Evolutionary conservation across 257 asterid genomes (phyloP).

Genomic region (Linderniella brevidens): DNA sequence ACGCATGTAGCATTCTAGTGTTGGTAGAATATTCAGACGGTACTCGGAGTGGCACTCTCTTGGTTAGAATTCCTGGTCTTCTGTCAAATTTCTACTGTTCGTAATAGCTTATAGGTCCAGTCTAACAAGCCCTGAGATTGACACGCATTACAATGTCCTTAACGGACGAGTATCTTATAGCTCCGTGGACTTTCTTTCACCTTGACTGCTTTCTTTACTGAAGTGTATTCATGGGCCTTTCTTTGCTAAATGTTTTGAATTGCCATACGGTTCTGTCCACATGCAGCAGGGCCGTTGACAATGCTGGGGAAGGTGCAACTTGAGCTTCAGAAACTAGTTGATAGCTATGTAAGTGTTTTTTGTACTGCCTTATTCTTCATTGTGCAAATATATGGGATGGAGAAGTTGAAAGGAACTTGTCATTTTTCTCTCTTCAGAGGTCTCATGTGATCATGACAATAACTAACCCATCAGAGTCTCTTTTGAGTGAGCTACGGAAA

Average conservation of each 20-base stretch:
- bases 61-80: too few relatives aligned
- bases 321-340: conserved; percentile 81
- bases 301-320: conserved; percentile 69
- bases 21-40: too few relatives aligned
- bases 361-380: conserved; percentile 8
- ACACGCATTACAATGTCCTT: too few relatives aligned
- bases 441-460: conserved; percentile 65
- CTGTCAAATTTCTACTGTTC: too few relatives aligned
- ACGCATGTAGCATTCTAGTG: too few relatives aligned
- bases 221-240: conserved; percentile 6
- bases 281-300: conserved; percentile 61
- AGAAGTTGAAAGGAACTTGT: too few relatives aligned
- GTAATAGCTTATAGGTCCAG: too few relatives aligned
- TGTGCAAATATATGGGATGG: not conserved
- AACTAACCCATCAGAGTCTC: conserved; percentile 92
- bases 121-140: too few relatives aligned
- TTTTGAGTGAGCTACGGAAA: conserved; percentile 85
- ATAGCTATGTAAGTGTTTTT: conserved; percentile 51
- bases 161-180: too few relatives aligned
- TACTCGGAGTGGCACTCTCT: too few relatives aligned
- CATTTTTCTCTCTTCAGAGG: conserved; percentile 46
- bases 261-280: conserved; percentile 8
- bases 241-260: not conserved
- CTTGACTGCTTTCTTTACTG: conserved; percentile 6
- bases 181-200: too few relatives aligned